Base-by-base conservation (phyloP, 345 rosid species). In the Ailanthus altissimus region DNA sequence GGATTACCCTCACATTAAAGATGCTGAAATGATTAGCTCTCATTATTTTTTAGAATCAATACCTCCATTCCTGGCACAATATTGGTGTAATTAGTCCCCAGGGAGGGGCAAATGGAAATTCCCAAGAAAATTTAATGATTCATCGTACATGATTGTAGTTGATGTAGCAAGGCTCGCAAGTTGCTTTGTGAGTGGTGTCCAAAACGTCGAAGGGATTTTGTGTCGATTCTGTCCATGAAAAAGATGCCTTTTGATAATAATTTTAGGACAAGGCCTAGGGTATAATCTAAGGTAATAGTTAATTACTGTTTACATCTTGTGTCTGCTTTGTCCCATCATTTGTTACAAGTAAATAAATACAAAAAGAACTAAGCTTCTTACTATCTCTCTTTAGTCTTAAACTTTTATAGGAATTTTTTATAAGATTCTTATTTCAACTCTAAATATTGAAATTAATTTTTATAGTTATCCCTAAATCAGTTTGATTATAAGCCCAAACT, bases 71-170 rank as follows among this genome's bases (percentile, higher is more conserved):
- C 53, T 21, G 38, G 40, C 25, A 26, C 16, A 45, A 6, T 10
- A 50, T 15, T 73, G 68, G 12, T 62, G 69, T 46, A 61, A 49
- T 60, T 59, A 25, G 76, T 73, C 57, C 76, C 23, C 43, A 38
- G 14, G 46, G 25, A 73, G 45, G 56, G 26, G 46, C 26, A 9
- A 26, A 36, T n/a, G 20, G 57, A 32, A 47, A 62, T 43, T 15
- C 43, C 45, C 43, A 61, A 47, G 68, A 46, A 10, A 28, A 28
- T 61, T 61, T 32, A 40, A 61, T 62, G 12, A 36, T 32, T 15
- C 65, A 23, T 61, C 45, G 15, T 62, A 5, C 21, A 32, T 36
- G 6, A 62, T 62, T 62, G 67, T 1, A 62, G 40, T 32, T 32
- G 15, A 61, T 32, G 57, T 53, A 6, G 57, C 20, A 53, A 32